Conservation (phyloP, 805 yeast genomes). For the Candida broadrunensis region DNA sequence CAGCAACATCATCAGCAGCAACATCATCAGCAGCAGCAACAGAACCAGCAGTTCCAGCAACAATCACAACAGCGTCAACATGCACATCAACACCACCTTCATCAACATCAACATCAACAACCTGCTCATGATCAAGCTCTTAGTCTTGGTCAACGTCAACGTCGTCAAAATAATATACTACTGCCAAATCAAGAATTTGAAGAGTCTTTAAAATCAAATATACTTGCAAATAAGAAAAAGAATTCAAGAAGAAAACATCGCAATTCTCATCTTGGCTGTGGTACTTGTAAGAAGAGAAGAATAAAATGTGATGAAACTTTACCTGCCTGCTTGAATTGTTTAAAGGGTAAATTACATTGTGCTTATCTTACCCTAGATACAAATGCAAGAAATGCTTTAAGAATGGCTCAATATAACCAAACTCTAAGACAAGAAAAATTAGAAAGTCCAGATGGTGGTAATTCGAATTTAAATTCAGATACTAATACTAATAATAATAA, state of each 20-base stretch:
- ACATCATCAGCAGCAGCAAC: conserved; percentile 1
- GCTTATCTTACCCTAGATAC: conserved; percentile 46
- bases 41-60: conserved; percentile 3
- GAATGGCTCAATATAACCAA: conserved; percentile 49
- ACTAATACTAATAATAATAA: too few species aligned
- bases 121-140: too few species aligned
- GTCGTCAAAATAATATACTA: not conserved
- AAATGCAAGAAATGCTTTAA: conserved; percentile 46
- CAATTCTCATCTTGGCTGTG: conserved; percentile 75
- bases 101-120: not conserved
- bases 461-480: conserved; percentile 1
- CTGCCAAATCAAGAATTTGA: conserved; percentile 1
- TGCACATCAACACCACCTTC: not conserved
- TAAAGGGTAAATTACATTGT: conserved; percentile 44
- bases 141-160: conserved; percentile 1
- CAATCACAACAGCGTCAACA: conserved; percentile 15
- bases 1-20: conserved; percentile 5
- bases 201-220: conserved; percentile 1
- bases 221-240: conserved; percentile 24
- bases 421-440: conserved; percentile 22
- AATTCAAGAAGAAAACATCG: conserved; percentile 58
- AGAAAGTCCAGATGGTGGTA: conserved; percentile 7
- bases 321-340: conserved; percentile 48
- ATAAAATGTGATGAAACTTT: conserved; percentile 51
- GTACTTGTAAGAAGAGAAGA: conserved; percentile 51